Conservation (phyloP, 1,284 basidiomycete genomes). For the Irpex lacteus region DNA sequence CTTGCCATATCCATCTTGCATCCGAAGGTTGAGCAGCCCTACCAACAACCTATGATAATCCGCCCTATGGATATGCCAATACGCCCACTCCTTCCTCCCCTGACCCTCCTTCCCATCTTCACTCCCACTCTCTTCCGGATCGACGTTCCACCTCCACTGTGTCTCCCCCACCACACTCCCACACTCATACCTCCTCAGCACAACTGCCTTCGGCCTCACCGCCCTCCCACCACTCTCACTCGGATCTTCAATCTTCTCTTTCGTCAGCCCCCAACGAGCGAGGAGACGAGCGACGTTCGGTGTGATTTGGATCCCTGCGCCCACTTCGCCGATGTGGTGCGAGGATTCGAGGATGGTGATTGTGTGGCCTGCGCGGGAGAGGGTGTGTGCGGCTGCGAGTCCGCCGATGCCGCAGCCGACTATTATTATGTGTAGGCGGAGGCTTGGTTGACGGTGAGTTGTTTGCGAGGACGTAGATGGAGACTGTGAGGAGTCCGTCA, state of each 20-base stretch:
- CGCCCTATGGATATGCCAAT: constrained; percentile 53
- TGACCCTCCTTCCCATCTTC: constrained; percentile 28
- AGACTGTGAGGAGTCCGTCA: too few species aligned
- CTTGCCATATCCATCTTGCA: background rate
- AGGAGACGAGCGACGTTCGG: constrained; percentile 42
- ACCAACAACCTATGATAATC: constrained; percentile 52
- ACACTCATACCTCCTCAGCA: constrained; percentile 36
- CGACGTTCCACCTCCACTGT: background rate
- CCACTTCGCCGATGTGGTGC: constrained; percentile 40
- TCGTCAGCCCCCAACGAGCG: constrained; percentile 37
- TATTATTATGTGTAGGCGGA: constrained; percentile 39
- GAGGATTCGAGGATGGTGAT: constrained; percentile 45
- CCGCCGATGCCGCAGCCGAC: constrained; percentile 48
- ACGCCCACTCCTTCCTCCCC: constrained; percentile 38
- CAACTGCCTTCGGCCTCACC: constrained; percentile 39
- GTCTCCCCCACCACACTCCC: constrained; percentile 41
- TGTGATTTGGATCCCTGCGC: constrained; percentile 49
- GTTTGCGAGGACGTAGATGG: background rate
- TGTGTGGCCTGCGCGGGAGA: constrained; percentile 42
- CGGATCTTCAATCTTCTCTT: background rate
- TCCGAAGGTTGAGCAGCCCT: constrained; percentile 28
- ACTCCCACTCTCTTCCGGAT: background rate
- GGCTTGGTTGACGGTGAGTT: constrained; percentile 25
- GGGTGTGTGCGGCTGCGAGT: constrained; percentile 40
- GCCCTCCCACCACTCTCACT: constrained; percentile 31